Conservation (phyloP, 1,284 basidiomycete genomes). For the Cutaneotrichosporon sp. region DNA sequence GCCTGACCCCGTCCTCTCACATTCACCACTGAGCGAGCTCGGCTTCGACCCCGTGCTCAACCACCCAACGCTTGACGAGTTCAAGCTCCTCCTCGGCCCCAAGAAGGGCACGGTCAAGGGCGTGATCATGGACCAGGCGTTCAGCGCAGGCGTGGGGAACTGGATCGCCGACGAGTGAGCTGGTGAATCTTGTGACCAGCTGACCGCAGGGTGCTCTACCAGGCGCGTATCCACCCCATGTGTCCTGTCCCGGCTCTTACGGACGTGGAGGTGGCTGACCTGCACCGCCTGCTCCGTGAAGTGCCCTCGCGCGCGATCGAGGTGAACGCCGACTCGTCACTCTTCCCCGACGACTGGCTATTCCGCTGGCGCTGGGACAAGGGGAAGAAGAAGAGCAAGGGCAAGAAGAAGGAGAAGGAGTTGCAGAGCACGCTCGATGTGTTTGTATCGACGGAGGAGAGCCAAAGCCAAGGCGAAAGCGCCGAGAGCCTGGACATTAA, state of each 20-base stretch:
- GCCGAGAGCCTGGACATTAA: constrained; percentile 29
- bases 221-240: constrained; percentile 73
- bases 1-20: constrained; percentile 59
- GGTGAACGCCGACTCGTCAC: constrained; percentile 69
- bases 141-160: constrained; percentile 79
- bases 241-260: constrained; percentile 65
- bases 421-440: constrained; percentile 2
- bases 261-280: constrained; percentile 57
- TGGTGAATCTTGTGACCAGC: background rate
- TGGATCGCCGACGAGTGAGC: constrained; percentile 69
- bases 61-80: constrained; percentile 67
- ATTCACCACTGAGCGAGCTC: constrained; percentile 69
- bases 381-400: constrained; percentile 61
- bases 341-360: constrained; percentile 64
- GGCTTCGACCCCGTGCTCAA: constrained; percentile 77
- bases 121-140: constrained; percentile 75
- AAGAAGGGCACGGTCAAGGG: constrained; percentile 74
- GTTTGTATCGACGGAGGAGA: constrained; percentile 11
- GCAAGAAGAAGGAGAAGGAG: constrained; percentile 18
- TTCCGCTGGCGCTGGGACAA: constrained; percentile 63
- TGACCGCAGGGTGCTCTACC: constrained; percentile 68
- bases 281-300: constrained; percentile 63
- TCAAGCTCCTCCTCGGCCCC: constrained; percentile 59
- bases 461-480: constrained; percentile 10
- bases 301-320: constrained; percentile 68